These are phyloP conservation scores for Naematelia aurantialba DNA, from an alignment of 768 basidiomycete species.

Conservation along the genomic window DNA sequence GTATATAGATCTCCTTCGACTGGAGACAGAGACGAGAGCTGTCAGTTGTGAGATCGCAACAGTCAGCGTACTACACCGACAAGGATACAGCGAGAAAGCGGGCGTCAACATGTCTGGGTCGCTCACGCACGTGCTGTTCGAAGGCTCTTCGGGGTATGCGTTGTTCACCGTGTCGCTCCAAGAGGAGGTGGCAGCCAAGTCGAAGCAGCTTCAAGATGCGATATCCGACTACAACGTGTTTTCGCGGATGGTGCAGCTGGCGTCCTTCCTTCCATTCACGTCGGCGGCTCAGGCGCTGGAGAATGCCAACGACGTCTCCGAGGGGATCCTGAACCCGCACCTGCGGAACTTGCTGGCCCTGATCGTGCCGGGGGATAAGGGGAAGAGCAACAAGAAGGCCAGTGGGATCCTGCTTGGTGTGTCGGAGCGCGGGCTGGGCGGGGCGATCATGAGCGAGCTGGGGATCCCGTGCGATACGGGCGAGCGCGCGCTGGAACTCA, in stretches of 20 bases:
- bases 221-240: conserved; percentile 84
- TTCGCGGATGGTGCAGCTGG: conserved; percentile 80
- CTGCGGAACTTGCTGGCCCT: conserved; percentile 34
- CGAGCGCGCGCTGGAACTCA: conserved; percentile 73
- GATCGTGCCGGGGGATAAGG: conserved; percentile 34
- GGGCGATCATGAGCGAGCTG: conserved; percentile 69
- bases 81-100: no score
- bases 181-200: conserved; percentile 80
- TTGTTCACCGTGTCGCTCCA: conserved; percentile 80
- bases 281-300: conserved; percentile 89
- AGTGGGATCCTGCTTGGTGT: conserved; percentile 66
- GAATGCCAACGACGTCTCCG: conserved; percentile 92
- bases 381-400: conserved; percentile 36
- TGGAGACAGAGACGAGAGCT: no score
- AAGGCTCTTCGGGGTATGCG: conserved; percentile 90
- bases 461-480: conserved; percentile 74
- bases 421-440: conserved; percentile 68
- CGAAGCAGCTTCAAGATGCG: conserved; percentile 74
- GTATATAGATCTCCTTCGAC: no score
- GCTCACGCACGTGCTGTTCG: conserved; percentile 80
- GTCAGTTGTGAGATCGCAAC: no score
- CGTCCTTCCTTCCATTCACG: conserved; percentile 91
- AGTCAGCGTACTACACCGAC: not conserved
- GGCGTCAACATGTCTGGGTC: conserved; percentile 50
- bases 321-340: conserved; percentile 60